phyloP scores from a whole-genome alignment of 2,329 filamentous ascomycete genomes.

The Periconia sp. region DNA sequence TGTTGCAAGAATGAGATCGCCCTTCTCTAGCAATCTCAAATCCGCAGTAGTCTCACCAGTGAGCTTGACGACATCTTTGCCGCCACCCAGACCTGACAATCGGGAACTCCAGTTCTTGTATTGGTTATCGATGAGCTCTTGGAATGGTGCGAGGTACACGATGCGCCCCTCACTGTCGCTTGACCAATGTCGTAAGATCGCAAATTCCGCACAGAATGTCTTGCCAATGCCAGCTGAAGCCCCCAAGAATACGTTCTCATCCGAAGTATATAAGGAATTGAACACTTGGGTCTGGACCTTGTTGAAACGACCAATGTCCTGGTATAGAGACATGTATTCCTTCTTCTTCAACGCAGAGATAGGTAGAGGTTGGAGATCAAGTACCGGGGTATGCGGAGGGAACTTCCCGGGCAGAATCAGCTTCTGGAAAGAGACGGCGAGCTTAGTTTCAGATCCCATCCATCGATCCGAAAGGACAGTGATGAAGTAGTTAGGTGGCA shows the following conservation, averaged over 20 bases:
- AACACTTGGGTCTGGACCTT: constrained; percentile 97
- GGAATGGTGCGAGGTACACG: constrained; percentile 93
- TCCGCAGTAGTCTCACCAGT: constrained; percentile 92
- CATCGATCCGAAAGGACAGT: constrained; percentile 92
- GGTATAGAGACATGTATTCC: constrained; percentile 82
- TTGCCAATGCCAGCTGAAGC: constrained; percentile 96
- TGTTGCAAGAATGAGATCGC: constrained; percentile 90
- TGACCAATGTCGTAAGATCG: constrained; percentile 86
- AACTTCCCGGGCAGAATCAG: constrained; percentile 94
- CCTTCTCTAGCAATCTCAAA: constrained; percentile 83
- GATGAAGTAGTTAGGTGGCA: constrained; percentile 99
- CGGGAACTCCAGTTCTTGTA: constrained; percentile 85
- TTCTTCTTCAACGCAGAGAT: constrained; percentile 86
- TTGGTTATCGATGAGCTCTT: constrained; percentile 85
- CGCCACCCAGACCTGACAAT: constrained; percentile 73
- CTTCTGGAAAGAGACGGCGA: constrained; percentile 94
- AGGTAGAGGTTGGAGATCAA: constrained; percentile 90
- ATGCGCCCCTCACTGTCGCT: constrained; percentile 74
- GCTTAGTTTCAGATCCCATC: constrained; percentile 96
- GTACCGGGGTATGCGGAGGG: constrained; percentile 86
- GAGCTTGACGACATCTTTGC: constrained; percentile 90
- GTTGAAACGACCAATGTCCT: constrained; percentile 88
- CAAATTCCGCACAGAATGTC: constrained; percentile 95
- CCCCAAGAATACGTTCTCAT: constrained; percentile 92
- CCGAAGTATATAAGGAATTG: constrained; percentile 86